Percentiles rank a stretch among this genome's conserved stretches.
These are phyloP conservation scores for Candida awuae DNA, from an alignment of 805 yeast species.

Conservation along the genomic window DNA sequence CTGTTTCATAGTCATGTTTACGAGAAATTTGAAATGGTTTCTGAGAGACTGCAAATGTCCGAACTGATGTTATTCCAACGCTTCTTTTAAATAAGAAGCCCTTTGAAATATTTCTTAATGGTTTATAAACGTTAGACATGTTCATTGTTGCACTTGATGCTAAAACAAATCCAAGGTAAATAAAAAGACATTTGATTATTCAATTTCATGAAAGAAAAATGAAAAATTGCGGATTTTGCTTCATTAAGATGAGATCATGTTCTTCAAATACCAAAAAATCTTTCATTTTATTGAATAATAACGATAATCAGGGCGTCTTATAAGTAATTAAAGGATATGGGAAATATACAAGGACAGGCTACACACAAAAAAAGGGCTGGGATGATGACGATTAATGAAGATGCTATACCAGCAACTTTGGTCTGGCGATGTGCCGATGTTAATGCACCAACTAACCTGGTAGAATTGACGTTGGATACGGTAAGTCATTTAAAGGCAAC, in stretches of 20 bases:
- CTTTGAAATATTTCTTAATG: neutral
- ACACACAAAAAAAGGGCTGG: constrained; percentile 35
- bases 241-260: no score
- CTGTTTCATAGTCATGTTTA: constrained; percentile 18
- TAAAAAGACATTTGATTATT: no score
- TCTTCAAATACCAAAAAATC: no score
- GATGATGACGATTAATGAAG: constrained; percentile 47
- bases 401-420: constrained; percentile 45
- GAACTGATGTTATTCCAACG: neutral
- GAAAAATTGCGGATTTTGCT: no score
- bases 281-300: no score
- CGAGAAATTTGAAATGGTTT: neutral
- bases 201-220: no score
- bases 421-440: constrained; percentile 53
- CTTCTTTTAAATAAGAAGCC: neutral
- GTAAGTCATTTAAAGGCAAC: constrained; percentile 57
- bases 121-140: no score
- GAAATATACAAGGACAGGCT: constrained; percentile 8
- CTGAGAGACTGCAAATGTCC: constrained; percentile 1
- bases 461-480: constrained; percentile 35
- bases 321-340: no score
- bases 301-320: no score
- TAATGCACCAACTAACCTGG: constrained; percentile 30
- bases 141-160: no score
- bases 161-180: no score